Evolutionary conservation across 345 rosid genomes (phyloP).

Genomic region (Litchi chinensis): DNA sequence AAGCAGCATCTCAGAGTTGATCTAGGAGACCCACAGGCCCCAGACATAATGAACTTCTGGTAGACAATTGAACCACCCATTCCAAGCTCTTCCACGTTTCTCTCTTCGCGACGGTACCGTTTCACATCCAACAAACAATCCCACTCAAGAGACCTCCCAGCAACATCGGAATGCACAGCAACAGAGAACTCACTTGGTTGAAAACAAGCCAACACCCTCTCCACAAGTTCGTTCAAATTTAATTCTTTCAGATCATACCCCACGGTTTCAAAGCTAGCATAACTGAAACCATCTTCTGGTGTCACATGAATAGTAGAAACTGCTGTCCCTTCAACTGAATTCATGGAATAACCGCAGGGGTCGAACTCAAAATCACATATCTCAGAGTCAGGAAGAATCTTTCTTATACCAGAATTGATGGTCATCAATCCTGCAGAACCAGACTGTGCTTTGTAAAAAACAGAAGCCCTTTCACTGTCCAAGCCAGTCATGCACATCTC

Average conservation of each 20-base stretch:
- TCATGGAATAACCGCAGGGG: constrained; percentile 89
- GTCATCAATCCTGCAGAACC: constrained; percentile 61
- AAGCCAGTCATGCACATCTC: constrained; percentile 94
- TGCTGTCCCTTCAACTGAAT: constrained; percentile 68
- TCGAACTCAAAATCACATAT: constrained; percentile 81
- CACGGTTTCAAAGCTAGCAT: constrained; percentile 79
- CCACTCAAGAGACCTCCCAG: constrained; percentile 21
- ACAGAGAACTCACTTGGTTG: constrained; percentile 61
- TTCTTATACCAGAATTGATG: constrained; percentile 62
- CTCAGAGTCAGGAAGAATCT: constrained; percentile 63
- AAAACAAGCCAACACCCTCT: constrained; percentile 65
- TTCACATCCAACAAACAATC: constrained; percentile 39
- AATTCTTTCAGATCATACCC: constrained; percentile 51
- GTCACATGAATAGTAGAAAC: constrained; percentile 81
- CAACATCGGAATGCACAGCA: constrained; percentile 54
- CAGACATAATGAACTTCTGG: constrained; percentile 43
- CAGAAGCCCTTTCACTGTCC: constrained; percentile 55
- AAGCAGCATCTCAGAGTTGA: constrained; percentile 57
- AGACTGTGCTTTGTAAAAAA: constrained; percentile 52
- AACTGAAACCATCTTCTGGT: constrained; percentile 79
- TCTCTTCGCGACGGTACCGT: constrained; percentile 55
- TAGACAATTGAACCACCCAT: constrained; percentile 58
- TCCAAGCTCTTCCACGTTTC: constrained; percentile 51
- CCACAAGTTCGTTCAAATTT: constrained; percentile 44
- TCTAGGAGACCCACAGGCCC: constrained; percentile 45